phyloP scores from a whole-genome alignment of 2,329 filamentous ascomycete genomes.

The Stachybotrys elegans region DNA sequence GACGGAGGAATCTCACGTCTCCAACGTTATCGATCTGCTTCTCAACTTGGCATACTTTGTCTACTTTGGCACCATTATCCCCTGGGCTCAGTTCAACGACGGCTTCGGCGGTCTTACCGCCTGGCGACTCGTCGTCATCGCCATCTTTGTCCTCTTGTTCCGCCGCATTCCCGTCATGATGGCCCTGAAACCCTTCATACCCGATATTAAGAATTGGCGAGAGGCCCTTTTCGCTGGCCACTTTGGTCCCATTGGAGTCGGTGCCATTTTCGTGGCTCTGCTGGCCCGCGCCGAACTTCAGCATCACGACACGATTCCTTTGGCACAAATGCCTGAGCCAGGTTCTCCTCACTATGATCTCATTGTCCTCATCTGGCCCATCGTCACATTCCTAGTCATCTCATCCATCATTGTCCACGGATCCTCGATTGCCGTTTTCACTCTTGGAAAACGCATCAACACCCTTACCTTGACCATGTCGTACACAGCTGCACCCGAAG shows the following conservation, averaged over 20 bases:
- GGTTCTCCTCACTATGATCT: constrained; percentile 59
- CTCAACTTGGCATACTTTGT: constrained; percentile 98
- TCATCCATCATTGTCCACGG: constrained; percentile 93
- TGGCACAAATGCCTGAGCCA: constrained; percentile 54
- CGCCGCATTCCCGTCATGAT: constrained; percentile 95
- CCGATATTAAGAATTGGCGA: constrained; percentile 96
- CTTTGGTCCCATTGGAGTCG: constrained; percentile 95
- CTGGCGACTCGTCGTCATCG: constrained; percentile 90
- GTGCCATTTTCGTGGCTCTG: constrained; percentile 92
- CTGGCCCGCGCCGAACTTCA: constrained; percentile 90
- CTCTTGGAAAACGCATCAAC: constrained; percentile 95
- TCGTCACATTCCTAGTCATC: constrained; percentile 90
- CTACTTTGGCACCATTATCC: constrained; percentile 94
- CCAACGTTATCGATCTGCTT: constrained; percentile 96
- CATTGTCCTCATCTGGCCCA: constrained; percentile 88
- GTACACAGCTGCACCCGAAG: constrained; percentile 85
- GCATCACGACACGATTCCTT: constrained; percentile 67
- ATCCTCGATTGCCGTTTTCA: constrained; percentile 97
- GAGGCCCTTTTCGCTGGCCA: constrained; percentile 95
- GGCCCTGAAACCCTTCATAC: constrained; percentile 82
- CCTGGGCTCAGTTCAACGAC: constrained; percentile 87
- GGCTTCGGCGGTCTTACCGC: constrained; percentile 67
- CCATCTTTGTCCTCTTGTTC: constrained; percentile 92
- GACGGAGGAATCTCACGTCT: constrained; percentile 97
- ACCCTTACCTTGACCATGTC: constrained; percentile 93